Percentiles rank a stretch among this genome's conserved stretches.
Evolutionary conservation across 768 basidiomycete species (phyloP).

Genomic region (Phaeotremella fagi): DNA sequence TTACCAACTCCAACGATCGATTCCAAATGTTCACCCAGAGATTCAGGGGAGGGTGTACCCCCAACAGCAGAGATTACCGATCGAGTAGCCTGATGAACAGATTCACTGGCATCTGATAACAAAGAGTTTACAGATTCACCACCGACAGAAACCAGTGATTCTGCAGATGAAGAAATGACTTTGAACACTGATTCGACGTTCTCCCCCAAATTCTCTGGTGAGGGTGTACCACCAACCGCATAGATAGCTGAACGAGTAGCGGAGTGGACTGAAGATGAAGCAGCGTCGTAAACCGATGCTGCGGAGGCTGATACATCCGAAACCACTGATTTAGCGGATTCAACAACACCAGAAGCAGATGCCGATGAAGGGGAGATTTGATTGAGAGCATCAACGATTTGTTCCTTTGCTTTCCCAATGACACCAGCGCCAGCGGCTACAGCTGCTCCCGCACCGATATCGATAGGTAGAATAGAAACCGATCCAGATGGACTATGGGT

Average conservation of each 20-base stretch:
- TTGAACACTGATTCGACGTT: slow-evolving; percentile 20
- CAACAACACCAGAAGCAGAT: slow-evolving; percentile 16
- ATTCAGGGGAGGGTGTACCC: slow-evolving; percentile 31
- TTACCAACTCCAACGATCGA: slow-evolving; percentile 4
- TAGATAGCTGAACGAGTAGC: slow-evolving; percentile 32
- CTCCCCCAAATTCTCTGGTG: slow-evolving; percentile 28
- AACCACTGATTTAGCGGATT: slow-evolving; percentile 5
- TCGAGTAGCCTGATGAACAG: slow-evolving; percentile 18
- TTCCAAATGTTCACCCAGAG: slow-evolving; percentile 16
- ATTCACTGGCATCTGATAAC: slow-evolving; percentile 3
- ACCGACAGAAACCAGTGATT: slow-evolving; percentile 2
- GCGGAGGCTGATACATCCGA: slow-evolving; percentile 9
- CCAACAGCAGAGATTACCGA: slow-evolving; percentile 19
- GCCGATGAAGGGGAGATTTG: slow-evolving; percentile 18
- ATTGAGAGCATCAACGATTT: slow-evolving; percentile 38
- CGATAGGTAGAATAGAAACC: slow-evolving; percentile 34
- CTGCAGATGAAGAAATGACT: slow-evolving; percentile 4
- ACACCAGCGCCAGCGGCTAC: slow-evolving; percentile 24
- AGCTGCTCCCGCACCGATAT: slow-evolving; percentile 18
- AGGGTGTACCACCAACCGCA: slow-evolving; percentile 36
- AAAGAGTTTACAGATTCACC: slow-evolving; percentile 4
- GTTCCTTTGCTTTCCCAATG: slow-evolving; percentile 44
- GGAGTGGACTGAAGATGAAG: slow-evolving; percentile 20
- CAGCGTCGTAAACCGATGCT: slow-evolving; percentile 16
- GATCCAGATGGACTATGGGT: slow-evolving; percentile 8